Evolutionary conservation across 176 grass and related monocot species (phyloP).

Genomic region (Aegilops umbellulata): DNA sequence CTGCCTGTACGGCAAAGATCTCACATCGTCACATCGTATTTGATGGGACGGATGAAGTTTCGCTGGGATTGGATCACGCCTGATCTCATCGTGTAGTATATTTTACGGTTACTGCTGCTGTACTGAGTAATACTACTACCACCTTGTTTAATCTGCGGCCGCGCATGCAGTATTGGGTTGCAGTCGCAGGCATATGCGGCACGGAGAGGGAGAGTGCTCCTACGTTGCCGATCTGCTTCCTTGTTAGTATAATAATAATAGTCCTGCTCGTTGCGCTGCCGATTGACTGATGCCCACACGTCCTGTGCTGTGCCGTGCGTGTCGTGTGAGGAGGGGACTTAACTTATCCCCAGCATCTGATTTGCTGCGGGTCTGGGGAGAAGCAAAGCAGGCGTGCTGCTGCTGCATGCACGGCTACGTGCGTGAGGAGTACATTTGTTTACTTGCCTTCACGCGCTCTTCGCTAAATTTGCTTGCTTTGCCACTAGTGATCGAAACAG

Average conservation of each 20-base stretch:
- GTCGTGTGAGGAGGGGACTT: constrained; percentile 14
- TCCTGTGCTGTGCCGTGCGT: neutral
- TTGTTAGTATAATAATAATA: neutral
- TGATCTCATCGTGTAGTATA: neutral
- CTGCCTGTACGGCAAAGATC: constrained; percentile 38
- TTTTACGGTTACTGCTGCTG: neutral
- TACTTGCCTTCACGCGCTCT: neutral
- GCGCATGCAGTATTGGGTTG: neutral
- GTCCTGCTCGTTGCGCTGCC: neutral
- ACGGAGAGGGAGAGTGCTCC: no score
- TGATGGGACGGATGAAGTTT: no score
- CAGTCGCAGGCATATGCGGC: neutral
- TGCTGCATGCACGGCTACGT: neutral
- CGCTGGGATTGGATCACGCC: neutral
- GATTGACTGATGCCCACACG: no score
- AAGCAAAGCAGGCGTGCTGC: neutral
- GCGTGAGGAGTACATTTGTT: neutral
- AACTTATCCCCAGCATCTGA: constrained; percentile 13
- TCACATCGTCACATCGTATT: neutral
- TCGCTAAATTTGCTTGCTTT: neutral
- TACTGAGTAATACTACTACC: no score
- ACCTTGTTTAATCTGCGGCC: neutral
- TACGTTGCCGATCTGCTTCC: neutral
- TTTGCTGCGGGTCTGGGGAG: constrained; percentile 7
- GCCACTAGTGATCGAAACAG: neutral